Base-by-base conservation (phyloP, 768 basidiomycete genomes). In the Plicaturopsis crispa region DNA sequence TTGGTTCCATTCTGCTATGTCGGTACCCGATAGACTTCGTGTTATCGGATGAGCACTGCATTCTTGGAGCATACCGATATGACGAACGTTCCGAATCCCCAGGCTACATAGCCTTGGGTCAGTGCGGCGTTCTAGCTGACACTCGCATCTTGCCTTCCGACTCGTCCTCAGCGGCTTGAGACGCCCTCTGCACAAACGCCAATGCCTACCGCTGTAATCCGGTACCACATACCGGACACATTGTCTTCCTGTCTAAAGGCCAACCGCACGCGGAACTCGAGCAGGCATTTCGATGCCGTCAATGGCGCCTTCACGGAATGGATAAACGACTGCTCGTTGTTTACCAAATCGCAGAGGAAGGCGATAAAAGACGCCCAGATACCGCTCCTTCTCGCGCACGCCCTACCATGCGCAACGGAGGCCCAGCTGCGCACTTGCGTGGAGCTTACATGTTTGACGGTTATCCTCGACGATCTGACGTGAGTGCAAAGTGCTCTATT, bases 381-480 rank as follows among this genome's bases (percentile, higher is more conserved):
- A 26, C 46, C 52, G 22, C 31, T 52, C n/a, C 40, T 50, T 16
- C 45, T 48, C 6, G 42, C 48, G 13, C 43, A 44, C 6, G 37
- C 40, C 6, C 52, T 48, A 41, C 52, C 50, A 14, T 38, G 45
- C 4, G 48, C 52, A 5, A 43, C 45, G 32, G 39, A 35, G 13
- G 35, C 36, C 8, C 46, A 46, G 30, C 32, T 54, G 24, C 44
- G 40, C 13, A 48, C 48, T 24, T 42, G 43, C 36, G 40, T 52
- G 4, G 46, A 49, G 5, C 43, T 19, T 3, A 46, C 52, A 46
- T 50, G 38, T 44, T 43, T 47, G 40, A 45, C 48, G 32, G 36
- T 54, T 23, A 46, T 51, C n/a, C 31, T 54, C 13, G 52, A 54
- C 20, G 42, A 49, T 20, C 24, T 49, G 22, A 54, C 48, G 52